These are phyloP conservation scores for Tetracentron sinense DNA, from an alignment of 164 flowering plant genomes.

Conservation along the genomic window DNA sequence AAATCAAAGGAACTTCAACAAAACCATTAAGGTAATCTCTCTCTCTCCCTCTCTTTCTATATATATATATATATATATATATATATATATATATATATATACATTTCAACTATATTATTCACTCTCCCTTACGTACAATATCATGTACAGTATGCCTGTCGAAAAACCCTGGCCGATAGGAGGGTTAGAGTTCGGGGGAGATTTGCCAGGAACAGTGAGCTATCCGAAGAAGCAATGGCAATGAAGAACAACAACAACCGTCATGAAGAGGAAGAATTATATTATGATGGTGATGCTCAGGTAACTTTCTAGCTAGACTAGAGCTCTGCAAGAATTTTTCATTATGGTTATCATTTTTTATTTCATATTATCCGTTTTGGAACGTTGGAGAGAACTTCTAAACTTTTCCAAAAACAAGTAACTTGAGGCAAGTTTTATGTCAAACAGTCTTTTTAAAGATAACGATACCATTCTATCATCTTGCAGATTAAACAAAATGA, in stretches of 20 bases:
- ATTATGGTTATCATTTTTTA: not conserved
- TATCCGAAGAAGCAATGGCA: slow-evolving; percentile 20
- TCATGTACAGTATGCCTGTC: slow-evolving; percentile 67
- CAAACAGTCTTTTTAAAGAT: no score
- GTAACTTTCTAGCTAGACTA: slow-evolving; percentile 16
- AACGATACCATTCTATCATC: not conserved
- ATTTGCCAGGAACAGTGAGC: slow-evolving; percentile 71
- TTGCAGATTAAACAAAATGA: slow-evolving; percentile 39
- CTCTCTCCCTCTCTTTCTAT: no score
- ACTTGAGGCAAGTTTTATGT: no score
- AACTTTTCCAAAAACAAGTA: no score
- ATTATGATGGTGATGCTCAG: slow-evolving; percentile 23
- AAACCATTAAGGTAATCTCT: slow-evolving; percentile 74
- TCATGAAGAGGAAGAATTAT: slow-evolving; percentile 17
- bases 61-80: no score
- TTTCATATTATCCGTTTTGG: not conserved
- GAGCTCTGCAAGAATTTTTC: not conserved
- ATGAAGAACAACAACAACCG: slow-evolving; percentile 14
- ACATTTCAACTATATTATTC: no score
- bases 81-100: no score
- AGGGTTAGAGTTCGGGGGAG: slow-evolving; percentile 75
- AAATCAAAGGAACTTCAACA: slow-evolving; percentile 86
- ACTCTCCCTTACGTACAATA: not conserved
- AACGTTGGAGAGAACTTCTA: no score
- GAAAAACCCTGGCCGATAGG: slow-evolving; percentile 80